Evolutionary conservation across 2,329 filamentous ascomycete genomes (phyloP), one percentile per base, ranked within the genome.

Genomic region (Exophiala phaeomuriformis): DNA sequence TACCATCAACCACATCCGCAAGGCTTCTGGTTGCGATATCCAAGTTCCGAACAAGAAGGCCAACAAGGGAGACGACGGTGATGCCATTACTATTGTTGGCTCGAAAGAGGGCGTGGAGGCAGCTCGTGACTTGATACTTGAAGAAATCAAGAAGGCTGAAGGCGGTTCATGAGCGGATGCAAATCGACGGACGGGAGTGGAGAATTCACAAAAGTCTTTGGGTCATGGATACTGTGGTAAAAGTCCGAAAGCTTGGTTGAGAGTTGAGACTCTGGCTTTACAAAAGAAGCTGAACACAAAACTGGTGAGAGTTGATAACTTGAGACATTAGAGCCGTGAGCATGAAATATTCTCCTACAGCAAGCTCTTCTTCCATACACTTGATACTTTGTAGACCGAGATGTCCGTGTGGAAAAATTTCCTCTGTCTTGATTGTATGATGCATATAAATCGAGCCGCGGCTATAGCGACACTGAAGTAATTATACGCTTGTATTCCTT

Each of bases 1-100:
- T 69, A 91, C 91, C 71, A 94, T 98, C 69, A 96, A 96, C 72
- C 76, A 82, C 40, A 96, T 98, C 68, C 84, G 93, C 63, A 89
- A 88, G 74, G 83, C 93, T 75, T 96, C 90, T 48, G 88, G 87
- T 51, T 96, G 90, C 72, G 90, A 86, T 73, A 94, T 98, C 68
- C 90, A 90, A 61, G 91, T 98, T 39, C 93, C 93, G 27, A 84
- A 88, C 61, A 85, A 88, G 65, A 86, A 94, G 70, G 75, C 75
- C 36, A 75, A 75, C 43, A 75, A 74, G 59, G 78, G 80, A 46
- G 60, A 58, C 27, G 72, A 75, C 62, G 79, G 77, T 27, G 90
- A 96, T 70, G 88, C 91, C 3, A 96, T 98, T 67, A 89, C 95
- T 74, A 86, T 98, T 64, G 77, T 85, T 35, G 93, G 93, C 37